Evolutionary conservation across 805 yeast species (phyloP).

Genomic region (Martiniozyma abietophila): DNA sequence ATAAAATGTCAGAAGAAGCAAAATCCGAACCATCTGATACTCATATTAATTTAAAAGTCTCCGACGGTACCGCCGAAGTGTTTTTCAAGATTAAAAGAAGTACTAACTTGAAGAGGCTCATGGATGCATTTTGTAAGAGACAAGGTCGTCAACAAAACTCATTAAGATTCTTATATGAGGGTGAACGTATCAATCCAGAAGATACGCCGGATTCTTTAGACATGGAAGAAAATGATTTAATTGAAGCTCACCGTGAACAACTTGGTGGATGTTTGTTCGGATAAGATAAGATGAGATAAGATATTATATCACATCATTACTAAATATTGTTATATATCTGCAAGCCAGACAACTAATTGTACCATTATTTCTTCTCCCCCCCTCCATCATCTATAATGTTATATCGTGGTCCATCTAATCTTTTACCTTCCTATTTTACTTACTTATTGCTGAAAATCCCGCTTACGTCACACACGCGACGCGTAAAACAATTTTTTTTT

Average conservation of each 20-base stretch:
- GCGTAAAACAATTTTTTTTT: too few species aligned
- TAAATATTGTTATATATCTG: too few species aligned
- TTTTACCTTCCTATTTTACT: too few species aligned
- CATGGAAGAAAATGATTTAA: constrained; percentile 91
- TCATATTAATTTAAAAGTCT: constrained; percentile 87
- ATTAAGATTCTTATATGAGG: constrained; percentile 86
- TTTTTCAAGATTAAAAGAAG: constrained; percentile 90
- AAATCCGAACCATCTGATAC: constrained; percentile 40
- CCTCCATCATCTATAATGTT: too few species aligned
- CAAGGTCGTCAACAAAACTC: constrained; percentile 83
- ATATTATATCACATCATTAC: too few species aligned
- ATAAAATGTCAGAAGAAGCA: constrained; percentile 29
- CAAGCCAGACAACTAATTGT: too few species aligned
- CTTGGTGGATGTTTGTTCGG: constrained; percentile 62
- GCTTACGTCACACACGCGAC: too few species aligned
- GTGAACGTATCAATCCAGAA: constrained; percentile 78
- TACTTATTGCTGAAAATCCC: too few species aligned
- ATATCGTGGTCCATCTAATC: too few species aligned
- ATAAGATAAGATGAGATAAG: too few species aligned
- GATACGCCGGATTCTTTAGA: constrained; percentile 91
- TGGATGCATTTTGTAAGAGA: constrained; percentile 97
- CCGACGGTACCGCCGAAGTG: constrained; percentile 90
- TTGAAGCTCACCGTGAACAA: constrained; percentile 96
- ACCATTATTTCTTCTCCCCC: too few species aligned
- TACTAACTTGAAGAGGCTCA: constrained; percentile 86